These are phyloP conservation scores for Trichophaea hybrida DNA, from an alignment of 2,329 filamentous ascomycete species.

Conservation along the genomic window DNA sequence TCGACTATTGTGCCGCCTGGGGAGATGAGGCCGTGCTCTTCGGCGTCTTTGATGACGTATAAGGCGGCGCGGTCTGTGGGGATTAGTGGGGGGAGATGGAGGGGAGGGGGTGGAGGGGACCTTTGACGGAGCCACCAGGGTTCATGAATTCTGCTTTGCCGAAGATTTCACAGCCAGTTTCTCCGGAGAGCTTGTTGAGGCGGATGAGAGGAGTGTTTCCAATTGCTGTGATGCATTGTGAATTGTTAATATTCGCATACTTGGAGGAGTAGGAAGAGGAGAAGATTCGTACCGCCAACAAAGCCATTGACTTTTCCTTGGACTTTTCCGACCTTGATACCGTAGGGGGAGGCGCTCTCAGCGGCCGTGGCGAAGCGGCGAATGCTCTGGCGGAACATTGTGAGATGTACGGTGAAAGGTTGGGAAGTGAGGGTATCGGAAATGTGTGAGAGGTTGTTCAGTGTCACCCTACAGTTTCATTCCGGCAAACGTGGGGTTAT, in stretches of 20 bases:
- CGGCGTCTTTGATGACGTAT: constrained; percentile 85
- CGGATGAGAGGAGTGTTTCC: constrained; percentile 93
- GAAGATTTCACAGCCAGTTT: constrained; percentile 85
- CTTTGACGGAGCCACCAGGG: constrained; percentile 84
- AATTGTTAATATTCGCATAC: constrained; percentile 15
- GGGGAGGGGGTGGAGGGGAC: constrained; percentile 4
- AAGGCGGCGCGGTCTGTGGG: constrained; percentile 73
- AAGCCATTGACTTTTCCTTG: constrained; percentile 67
- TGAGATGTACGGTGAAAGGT: too few species aligned
- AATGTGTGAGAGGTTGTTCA: too few species aligned
- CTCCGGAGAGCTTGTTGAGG: constrained; percentile 70
- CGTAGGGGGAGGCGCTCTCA: constrained; percentile 42
- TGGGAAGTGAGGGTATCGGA: too few species aligned
- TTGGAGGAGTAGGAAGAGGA: neutral
- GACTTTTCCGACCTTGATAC: constrained; percentile 59
- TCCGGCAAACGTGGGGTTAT: too few species aligned
- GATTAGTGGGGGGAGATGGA: neutral
- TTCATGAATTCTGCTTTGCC: constrained; percentile 99
- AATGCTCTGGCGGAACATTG: constrained; percentile 20
- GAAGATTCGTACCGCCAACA: constrained; percentile 51
- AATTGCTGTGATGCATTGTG: constrained; percentile 49
- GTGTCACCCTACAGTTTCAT: too few species aligned
- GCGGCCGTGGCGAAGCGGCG: constrained; percentile 22
- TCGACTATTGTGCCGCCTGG: constrained; percentile 91
- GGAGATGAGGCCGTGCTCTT: constrained; percentile 66